phyloP scores from a whole-genome alignment of 2,329 filamentous ascomycete species.

The Aureobasidium lini region DNA sequence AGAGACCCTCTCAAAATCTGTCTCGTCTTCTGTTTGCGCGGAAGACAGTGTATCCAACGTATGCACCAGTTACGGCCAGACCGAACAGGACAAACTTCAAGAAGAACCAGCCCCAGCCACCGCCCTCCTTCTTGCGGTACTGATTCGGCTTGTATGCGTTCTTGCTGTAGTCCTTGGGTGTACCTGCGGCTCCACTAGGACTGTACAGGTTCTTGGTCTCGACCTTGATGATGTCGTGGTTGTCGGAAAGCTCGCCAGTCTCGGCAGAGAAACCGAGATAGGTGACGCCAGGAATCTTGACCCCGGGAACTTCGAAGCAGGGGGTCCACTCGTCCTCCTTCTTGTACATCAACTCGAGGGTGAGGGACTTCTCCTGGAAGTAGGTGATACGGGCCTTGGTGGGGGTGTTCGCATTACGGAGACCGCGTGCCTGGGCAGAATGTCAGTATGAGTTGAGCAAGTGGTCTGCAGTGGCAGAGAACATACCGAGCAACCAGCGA shows the following conservation, averaged over 20 bases:
- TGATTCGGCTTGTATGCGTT: constrained; percentile 35
- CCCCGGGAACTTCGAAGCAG: constrained; percentile 67
- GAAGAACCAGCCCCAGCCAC: constrained; percentile 64
- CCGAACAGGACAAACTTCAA: constrained; percentile 77
- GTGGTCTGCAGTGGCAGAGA: neutral
- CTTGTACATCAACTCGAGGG: constrained; percentile 92
- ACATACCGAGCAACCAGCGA: constrained; percentile 80
- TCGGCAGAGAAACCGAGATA: constrained; percentile 68
- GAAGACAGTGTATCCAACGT: constrained; percentile 81
- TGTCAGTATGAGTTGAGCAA: constrained; percentile 11
- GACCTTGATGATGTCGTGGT: constrained; percentile 91
- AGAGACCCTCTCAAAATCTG: constrained; percentile 31
- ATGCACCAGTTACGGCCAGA: constrained; percentile 61
- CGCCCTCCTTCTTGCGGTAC: constrained; percentile 43
- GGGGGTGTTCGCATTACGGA: constrained; percentile 68
- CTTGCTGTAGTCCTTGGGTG: constrained; percentile 35
- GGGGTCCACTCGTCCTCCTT: constrained; percentile 76
- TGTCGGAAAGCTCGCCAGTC: constrained; percentile 93
- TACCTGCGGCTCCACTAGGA: constrained; percentile 35
- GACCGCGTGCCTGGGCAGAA: constrained; percentile 59
- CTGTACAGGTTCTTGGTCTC: constrained; percentile 83
- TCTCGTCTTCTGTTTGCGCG: constrained; percentile 50
- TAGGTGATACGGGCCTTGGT: constrained; percentile 88
- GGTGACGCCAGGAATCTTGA: constrained; percentile 66
- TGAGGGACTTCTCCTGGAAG: constrained; percentile 90